These are phyloP conservation scores for Arachnopeziza araneosa DNA, from an alignment of 2,329 filamentous ascomycete species.

Conservation along the genomic window DNA sequence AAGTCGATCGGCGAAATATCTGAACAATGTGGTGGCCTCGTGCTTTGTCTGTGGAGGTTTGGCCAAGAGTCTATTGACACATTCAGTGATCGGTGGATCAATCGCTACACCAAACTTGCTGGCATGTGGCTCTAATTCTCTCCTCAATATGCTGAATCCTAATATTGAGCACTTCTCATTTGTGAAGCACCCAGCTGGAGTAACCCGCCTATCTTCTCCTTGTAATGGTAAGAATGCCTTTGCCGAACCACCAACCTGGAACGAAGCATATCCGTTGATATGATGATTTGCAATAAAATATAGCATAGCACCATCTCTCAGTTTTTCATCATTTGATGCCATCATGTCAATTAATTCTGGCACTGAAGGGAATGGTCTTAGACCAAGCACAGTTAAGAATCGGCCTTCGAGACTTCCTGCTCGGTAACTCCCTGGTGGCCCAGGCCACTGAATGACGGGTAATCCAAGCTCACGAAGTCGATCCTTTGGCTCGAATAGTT, in stretches of 20 bases:
- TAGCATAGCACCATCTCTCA: slow-evolving; percentile 65
- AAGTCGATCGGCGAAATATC: slow-evolving; percentile 75
- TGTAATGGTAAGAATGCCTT: slow-evolving; percentile 69
- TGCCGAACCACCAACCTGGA: slow-evolving; percentile 49
- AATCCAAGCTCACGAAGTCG: slow-evolving; percentile 63
- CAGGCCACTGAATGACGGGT: slow-evolving; percentile 79
- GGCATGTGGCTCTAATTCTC: slow-evolving; percentile 74
- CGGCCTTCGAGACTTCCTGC: slow-evolving; percentile 63
- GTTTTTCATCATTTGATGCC: slow-evolving; percentile 49
- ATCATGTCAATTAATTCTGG: slow-evolving; percentile 75
- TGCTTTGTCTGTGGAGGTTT: slow-evolving; percentile 62
- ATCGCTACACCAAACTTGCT: slow-evolving; percentile 77
- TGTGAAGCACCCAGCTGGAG: slow-evolving; percentile 73
- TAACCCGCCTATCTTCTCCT: slow-evolving; percentile 60
- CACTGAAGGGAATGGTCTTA: slow-evolving; percentile 66
- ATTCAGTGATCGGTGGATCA: slow-evolving; percentile 74
- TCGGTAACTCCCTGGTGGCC: slow-evolving; percentile 55
- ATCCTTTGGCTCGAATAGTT: slow-evolving; percentile 76
- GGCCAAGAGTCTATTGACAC: slow-evolving; percentile 65
- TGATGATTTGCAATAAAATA: slow-evolving; percentile 82
- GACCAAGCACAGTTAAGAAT: slow-evolving; percentile 68
- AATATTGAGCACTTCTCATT: slow-evolving; percentile 72
- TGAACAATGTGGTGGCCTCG: slow-evolving; percentile 68
- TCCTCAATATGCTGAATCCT: slow-evolving; percentile 72
- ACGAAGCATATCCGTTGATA: slow-evolving; percentile 66